These are phyloP conservation scores for Cerioporus squamosus DNA, from an alignment of 1,284 basidiomycete genomes.

Conservation along the genomic window DNA sequence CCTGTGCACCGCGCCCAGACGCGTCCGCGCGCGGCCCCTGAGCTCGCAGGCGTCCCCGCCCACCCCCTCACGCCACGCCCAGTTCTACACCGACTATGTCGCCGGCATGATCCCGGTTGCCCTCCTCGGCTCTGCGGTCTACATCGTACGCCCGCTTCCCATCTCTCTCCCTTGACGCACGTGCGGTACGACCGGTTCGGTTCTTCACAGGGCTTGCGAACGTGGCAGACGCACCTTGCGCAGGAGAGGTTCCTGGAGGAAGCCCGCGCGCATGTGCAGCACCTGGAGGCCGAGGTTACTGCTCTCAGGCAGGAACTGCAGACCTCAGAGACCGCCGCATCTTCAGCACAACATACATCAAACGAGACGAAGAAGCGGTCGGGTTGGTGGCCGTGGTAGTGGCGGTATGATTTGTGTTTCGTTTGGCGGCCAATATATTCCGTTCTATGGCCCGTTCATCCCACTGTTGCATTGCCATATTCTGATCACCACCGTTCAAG, in stretches of 20 bases:
- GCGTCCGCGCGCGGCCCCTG: conserved; percentile 6
- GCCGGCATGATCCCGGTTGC: conserved; percentile 80
- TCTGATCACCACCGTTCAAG: too few relatives aligned
- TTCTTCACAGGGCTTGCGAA: conserved; percentile 58
- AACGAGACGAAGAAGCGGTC: conserved; percentile 8
- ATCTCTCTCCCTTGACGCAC: background rate
- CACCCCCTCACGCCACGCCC: conserved; percentile 54
- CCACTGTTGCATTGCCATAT: too few relatives aligned
- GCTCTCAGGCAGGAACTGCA: conserved; percentile 32
- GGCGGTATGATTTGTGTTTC: background rate
- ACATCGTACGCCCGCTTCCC: conserved; percentile 56
- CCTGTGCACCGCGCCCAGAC: conserved; percentile 5
- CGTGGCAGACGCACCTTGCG: conserved; percentile 61
- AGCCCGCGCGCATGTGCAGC: conserved; percentile 51
- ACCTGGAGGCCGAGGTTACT: conserved; percentile 66
- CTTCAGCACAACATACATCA: background rate
- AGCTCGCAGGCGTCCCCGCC: conserved; percentile 10
- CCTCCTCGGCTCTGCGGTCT: conserved; percentile 76
- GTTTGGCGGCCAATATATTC: background rate
- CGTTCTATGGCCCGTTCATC: too few relatives aligned
- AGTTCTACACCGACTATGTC: conserved; percentile 67
- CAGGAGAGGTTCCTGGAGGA: conserved; percentile 74
- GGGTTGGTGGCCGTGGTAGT: conserved; percentile 20
- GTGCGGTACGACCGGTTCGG: background rate
- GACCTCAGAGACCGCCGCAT: background rate